Evolutionary conservation across 805 yeast genomes (phyloP), one percentile per base, ranked within the genome.

Genomic region (Cyberlindnera mycetangii): DNA sequence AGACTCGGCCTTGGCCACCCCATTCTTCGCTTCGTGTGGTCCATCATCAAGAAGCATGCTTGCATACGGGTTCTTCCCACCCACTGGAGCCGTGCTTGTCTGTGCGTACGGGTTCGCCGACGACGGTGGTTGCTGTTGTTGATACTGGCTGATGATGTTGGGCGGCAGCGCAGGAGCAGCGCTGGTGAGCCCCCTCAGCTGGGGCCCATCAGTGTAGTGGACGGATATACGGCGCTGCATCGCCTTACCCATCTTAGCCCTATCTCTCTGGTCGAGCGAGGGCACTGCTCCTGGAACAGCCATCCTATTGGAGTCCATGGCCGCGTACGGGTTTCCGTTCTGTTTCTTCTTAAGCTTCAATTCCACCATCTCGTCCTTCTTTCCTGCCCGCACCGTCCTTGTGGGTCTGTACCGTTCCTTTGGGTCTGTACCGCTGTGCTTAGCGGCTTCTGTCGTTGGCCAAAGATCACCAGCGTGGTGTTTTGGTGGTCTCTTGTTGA

Each of bases 151-250:
- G 18, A 54, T 35, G 4, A 61, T 48, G 16, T 52, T 53, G 5
- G 41, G 37, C 2, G 70, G 70, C 20, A 66, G 39, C 2, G 66
- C 52, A 8, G 68, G 69, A 6, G 54, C 55, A 4, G 35, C 48
- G 17, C 32, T 17, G 17, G 44, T 22, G 16, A 42, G 36, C 20
- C 52, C 44, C 40, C 54, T 22, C 22, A 50, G 12, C 35, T 42
- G 42, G 30, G 36, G 49, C 21, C 46, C 47, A 24, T 55, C 59
- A 3, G 51, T 42, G 52, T 41, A 66, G 44, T 69, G 72, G 25
- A 73, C 62, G 3, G 77, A 72, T 48, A 73, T 60, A 45, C 78
- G 56, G 41, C 78, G 56, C 42, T 72, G 72, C 68, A 70, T 70
- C 17, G 70, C 59, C 14, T 66, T 58, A 2, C 70, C 72, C 47